Base-by-base conservation (phyloP, 73 alveolate genomes). In the Breviolum minutum region DNA sequence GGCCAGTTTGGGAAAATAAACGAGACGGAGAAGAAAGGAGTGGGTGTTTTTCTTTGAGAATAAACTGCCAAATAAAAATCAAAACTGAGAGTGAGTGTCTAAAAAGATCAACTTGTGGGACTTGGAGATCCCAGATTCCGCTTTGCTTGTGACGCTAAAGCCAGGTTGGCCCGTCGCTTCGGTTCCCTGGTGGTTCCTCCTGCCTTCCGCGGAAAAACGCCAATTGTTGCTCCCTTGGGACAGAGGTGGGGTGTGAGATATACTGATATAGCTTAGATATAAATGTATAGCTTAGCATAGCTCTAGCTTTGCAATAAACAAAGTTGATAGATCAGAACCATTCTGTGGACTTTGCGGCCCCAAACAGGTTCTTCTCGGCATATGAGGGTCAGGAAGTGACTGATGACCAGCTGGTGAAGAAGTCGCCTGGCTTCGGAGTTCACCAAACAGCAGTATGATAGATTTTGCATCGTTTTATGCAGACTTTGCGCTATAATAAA, bases 301-400 rank as follows among this genome's bases (percentile, higher is more conserved):
- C 54, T 40, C 54, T 40, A 40, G 54, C 54, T 40, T 40, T 40
- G 54, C 5, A 40, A 40, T 40, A 40, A 40, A 40, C 0, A 40
- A 40, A 40, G 87, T 27, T 30, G 61, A 24, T 13, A 11, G 63
- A 8, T 77, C 26, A 13, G 86, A 24, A 76, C 2, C 1, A 4
- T 24, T 76, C 19, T 30, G 19, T 54, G 63, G 24, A 8, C 20
- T 29, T 81, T 62, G 94, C 90, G 68, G 66, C 14, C 27, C 7
- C 27, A 16, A 85, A 30, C 81, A 81, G 99, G 87, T 83, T 27
- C 88, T 95, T 95, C 99, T 81, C 95, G 7, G 99, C 86, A 26
- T 95, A 95, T 30, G 95, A 95, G 68, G 99, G 99, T 40, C 85
- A 95, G 63, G 95, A 66, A 26, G 99, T 95, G 81, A 95, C 87